These are phyloP conservation scores for Candida ovalis DNA, from an alignment of 805 yeast species.

Conservation along the genomic window DNA sequence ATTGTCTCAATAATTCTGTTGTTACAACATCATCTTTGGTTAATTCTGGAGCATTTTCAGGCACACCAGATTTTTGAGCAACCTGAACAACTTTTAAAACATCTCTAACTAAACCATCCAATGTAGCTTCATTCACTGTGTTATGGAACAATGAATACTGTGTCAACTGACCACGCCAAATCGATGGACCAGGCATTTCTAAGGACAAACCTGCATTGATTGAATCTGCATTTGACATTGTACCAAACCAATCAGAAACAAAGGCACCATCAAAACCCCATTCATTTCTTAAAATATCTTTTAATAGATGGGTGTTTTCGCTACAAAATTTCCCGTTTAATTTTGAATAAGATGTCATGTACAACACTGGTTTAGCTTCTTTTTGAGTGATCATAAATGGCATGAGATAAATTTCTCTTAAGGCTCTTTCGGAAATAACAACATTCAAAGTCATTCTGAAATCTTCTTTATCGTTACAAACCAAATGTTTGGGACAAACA, in stretches of 20 bases:
- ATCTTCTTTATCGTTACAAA: slow-evolving; percentile 60
- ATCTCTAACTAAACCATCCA: slow-evolving; percentile 38
- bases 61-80: slow-evolving; percentile 39
- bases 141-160: slow-evolving; percentile 16
- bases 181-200: slow-evolving; percentile 65
- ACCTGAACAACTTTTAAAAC: slow-evolving; percentile 47
- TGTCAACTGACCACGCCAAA: slow-evolving; percentile 29
- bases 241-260: slow-evolving; percentile 67
- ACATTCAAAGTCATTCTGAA: slow-evolving; percentile 47
- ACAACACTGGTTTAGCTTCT: slow-evolving; percentile 46
- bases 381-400: slow-evolving; percentile 61
- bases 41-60: slow-evolving; percentile 36
- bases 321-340: slow-evolving; percentile 59
- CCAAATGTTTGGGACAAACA: slow-evolving; percentile 61
- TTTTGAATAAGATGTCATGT: slow-evolving; percentile 63
- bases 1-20: slow-evolving; percentile 43
- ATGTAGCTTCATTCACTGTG: slow-evolving; percentile 36
- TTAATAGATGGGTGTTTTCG: slow-evolving; percentile 40
- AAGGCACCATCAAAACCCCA: slow-evolving; percentile 55
- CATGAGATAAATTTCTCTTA: slow-evolving; percentile 59
- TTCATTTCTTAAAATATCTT: slow-evolving; percentile 47
- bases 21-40: slow-evolving; percentile 35
- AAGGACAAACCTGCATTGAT: slow-evolving; percentile 55
- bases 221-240: slow-evolving; percentile 43
- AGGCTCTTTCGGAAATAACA: slow-evolving; percentile 53